Base-by-base conservation (phyloP, 192 early-diverging fungal genomes). In the Dissophora ornata region DNA sequence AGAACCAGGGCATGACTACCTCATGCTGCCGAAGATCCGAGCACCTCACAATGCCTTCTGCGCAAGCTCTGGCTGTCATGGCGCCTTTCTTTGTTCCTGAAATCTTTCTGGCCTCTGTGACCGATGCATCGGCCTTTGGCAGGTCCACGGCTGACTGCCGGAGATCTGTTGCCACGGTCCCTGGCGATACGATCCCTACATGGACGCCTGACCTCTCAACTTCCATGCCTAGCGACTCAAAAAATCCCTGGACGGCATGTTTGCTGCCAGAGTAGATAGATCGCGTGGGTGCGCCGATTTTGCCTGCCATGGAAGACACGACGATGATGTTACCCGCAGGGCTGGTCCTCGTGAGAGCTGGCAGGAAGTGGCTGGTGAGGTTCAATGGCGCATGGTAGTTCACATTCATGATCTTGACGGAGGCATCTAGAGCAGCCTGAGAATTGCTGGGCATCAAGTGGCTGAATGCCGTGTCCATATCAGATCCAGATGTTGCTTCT, bases 211-310 rank as follows among this genome's bases (percentile, higher is more conserved):
- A 80, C 15, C 54, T 49, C 0, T 71, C 81, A 4, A 94, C 69
- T 67, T 96, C 95, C 67, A 95, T 93, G 1, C 95, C 85, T 32
- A 96, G 63, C 6, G 93, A 82, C 45, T 87, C 83, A 83, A 96
- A 95, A 77, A 91, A 96, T 0, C 93, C 95, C 26, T 89, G 88
- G 4, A 93, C 79, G 0, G 95, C 95, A 62, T 92, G 90, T 49
- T 96, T 96, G 51, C 87, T 88, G 1, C 90, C 89, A 40, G 87
- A 85, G 62, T 96, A 96, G 48, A 95, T 71, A 5, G 89, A 80
- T 7, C 94, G 86, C 8, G 94, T 93, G 6, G 93, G 93, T 28
- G 92, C 90, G 5, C 88, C 89, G 3, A 92, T 51, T 40, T 88
- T 81, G 5, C 91, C 90, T 2, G 93, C 91, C 58, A 90, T 84